phyloP scores from a whole-genome alignment of 805 yeast genomes.

The Wickerhamiella occidentalis region DNA sequence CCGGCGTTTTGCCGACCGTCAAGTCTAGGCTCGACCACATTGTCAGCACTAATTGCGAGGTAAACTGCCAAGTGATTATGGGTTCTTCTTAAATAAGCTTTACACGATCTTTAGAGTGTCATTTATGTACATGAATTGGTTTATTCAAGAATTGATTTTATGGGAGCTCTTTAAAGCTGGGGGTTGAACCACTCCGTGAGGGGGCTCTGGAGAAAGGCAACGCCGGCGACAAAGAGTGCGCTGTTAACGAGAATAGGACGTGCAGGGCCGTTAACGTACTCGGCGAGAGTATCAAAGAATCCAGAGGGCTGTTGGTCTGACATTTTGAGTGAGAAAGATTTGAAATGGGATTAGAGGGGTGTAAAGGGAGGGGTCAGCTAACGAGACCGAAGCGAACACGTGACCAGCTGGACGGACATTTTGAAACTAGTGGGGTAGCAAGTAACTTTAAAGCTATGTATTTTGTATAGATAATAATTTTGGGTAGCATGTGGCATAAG shows the following conservation, averaged over 20 bases:
- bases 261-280: slow-evolving; percentile 21
- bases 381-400: background rate
- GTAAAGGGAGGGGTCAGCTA: background rate
- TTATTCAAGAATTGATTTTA: background rate
- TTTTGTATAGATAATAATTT: too few relatives aligned
- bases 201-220: slow-evolving; percentile 30
- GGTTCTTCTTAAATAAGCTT: background rate
- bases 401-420: too few relatives aligned
- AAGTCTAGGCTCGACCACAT: slow-evolving; percentile 21
- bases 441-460: too few relatives aligned
- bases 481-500: too few relatives aligned
- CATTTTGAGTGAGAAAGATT: background rate
- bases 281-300: slow-evolving; percentile 18
- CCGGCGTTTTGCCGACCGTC: slow-evolving; percentile 27
- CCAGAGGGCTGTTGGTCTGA: background rate
- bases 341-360: background rate
- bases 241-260: slow-evolving; percentile 20
- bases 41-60: background rate
- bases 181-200: slow-evolving; percentile 31
- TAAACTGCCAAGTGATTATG: too few relatives aligned
- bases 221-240: slow-evolving; percentile 27
- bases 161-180: slow-evolving; percentile 21
- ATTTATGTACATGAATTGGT: slow-evolving; percentile 10
- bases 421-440: too few relatives aligned
- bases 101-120: background rate